Evolutionary conservation across 2,329 filamentous ascomycete genomes (phyloP).

Genomic region (Orbilia quercus): DNA sequence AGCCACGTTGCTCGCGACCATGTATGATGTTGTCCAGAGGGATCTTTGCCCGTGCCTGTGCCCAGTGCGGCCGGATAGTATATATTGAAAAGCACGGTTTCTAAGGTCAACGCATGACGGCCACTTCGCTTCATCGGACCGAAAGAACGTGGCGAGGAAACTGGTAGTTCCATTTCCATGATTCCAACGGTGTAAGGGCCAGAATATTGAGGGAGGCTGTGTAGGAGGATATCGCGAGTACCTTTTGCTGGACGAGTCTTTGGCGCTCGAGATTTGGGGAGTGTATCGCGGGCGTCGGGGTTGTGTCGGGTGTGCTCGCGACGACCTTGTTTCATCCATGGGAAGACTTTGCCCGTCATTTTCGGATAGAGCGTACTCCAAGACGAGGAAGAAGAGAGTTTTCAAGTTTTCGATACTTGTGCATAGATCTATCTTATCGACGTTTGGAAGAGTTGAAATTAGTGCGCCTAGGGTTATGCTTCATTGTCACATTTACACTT

Average conservation of each 20-base stretch:
- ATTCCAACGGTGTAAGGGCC: conserved; percentile 83
- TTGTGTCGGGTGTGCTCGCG: conserved; percentile 54
- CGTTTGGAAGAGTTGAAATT: too few relatives aligned
- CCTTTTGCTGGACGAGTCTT: conserved; percentile 46
- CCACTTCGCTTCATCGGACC: conserved; percentile 58
- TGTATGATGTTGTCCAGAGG: conserved; percentile 22
- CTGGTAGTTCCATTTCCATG: conserved; percentile 81
- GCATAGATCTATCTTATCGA: too few relatives aligned
- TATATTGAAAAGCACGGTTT: conserved; percentile 81
- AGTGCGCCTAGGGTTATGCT: too few relatives aligned
- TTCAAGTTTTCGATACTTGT: too few relatives aligned
- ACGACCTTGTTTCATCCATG: conserved; percentile 38
- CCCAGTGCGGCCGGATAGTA: conserved; percentile 76
- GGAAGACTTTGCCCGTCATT: conserved; percentile 34
- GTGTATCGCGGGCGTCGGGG: conserved; percentile 53
- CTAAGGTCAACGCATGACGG: conserved; percentile 69
- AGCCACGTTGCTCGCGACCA: conserved; percentile 50
- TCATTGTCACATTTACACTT: too few relatives aligned
- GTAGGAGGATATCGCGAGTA: conserved; percentile 72
- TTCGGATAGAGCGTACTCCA: neutral
- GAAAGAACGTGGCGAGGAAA: conserved; percentile 66
- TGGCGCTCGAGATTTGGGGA: conserved; percentile 33
- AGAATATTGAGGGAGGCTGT: conserved; percentile 76
- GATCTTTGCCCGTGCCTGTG: conserved; percentile 59
- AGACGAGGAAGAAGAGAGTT: neutral